A percentile compares a stretch with the other conserved stretches of the same genome.
These are phyloP conservation scores for Termitomyces bulborhizus DNA, from an alignment of 768 basidiomycete genomes.

Conservation along the genomic window DNA sequence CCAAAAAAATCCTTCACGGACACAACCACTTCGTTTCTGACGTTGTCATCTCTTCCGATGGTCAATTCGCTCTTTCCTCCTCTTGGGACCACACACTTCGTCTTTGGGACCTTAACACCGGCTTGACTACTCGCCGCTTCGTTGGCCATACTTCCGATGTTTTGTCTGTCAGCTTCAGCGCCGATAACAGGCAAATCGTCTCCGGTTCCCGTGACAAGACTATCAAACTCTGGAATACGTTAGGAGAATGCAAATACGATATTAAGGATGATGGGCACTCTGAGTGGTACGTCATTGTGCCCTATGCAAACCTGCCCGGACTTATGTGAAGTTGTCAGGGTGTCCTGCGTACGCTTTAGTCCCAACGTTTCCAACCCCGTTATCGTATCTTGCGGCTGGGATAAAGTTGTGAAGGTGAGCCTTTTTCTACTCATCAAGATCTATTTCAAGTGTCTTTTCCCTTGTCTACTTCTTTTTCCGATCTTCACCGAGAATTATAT, in stretches of 20 bases:
- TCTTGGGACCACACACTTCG: constrained; percentile 99
- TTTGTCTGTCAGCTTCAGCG: constrained; percentile 98
- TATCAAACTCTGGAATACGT: constrained; percentile 99
- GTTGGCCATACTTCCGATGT: constrained; percentile 98
- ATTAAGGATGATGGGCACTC: constrained; percentile 98
- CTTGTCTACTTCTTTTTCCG: constrained; percentile 15
- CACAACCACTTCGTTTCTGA: constrained; percentile 99
- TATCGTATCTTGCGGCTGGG: constrained; percentile 99
- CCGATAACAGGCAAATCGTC: constrained; percentile 99
- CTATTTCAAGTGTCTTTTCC: not conserved
- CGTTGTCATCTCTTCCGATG: constrained; percentile 98
- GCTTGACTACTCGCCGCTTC: constrained; percentile 92
- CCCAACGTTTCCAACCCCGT: constrained; percentile 97
- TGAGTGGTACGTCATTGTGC: constrained; percentile 61
- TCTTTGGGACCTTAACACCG: constrained; percentile 99
- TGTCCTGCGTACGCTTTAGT: constrained; percentile 98
- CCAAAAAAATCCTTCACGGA: constrained; percentile 95
- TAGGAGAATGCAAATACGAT: constrained; percentile 99
- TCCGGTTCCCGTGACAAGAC: constrained; percentile 94
- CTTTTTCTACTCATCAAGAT: constrained; percentile 6
- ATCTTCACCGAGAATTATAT: constrained; percentile 46
- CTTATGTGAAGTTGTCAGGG: constrained; percentile 44
- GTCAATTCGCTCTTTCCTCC: constrained; percentile 97
- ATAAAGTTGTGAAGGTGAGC: constrained; percentile 98
- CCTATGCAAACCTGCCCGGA: constrained; percentile 7